Base-by-base conservation (phyloP, 345 rosid species). In the Combretum micranthum region DNA sequence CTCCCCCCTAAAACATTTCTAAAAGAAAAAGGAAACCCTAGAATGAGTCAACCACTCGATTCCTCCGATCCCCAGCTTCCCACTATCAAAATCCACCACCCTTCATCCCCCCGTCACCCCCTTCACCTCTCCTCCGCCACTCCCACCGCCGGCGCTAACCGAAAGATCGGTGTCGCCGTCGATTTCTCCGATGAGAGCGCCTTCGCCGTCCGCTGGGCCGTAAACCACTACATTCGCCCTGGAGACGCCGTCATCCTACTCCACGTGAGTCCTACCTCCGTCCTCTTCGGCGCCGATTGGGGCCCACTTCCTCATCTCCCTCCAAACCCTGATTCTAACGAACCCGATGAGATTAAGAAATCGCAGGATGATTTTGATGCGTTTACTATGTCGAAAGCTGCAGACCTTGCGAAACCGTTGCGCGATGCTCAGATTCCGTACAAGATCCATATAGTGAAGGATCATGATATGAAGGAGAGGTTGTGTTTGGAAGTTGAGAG, bases 251-350 rank as follows among this genome's bases (percentile, higher is more conserved):
- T 89, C 68, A 66, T 93, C 70, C 83, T 93, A 55, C 84, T 93
- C 78, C 99, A 93, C 67, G 99, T 93, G n/a, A 81, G 94, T 44
- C 94, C 99, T 8, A 93, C 99, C 56, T 87, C 94, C 66, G 91
- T 87, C 39, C 91, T 93, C 53, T 89, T 77, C 67, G 99, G 99
- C 56, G 99, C 99, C 52, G 99, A 93, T 57, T 93, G 99, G 97
- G 99, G 96, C 39, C 96, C 97, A 1, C 85, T 85, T 20, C 49
- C 64, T 17, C 69, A 95, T 56, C 79, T 69, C 70, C 80, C 69
- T 20, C 42, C 69, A 3, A 53, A 42, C 42, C 32, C 73, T 6
- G n/a, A 23, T 42, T 13, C 59, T 0, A 32, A 12, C 46, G 37
- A 62, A 60, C 52, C 67, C 50, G 54, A 64, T 20, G 44, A 64